Evolutionary conservation across 176 grass and related monocot genomes (phyloP).

Genomic region (Aegilops bicornis): DNA sequence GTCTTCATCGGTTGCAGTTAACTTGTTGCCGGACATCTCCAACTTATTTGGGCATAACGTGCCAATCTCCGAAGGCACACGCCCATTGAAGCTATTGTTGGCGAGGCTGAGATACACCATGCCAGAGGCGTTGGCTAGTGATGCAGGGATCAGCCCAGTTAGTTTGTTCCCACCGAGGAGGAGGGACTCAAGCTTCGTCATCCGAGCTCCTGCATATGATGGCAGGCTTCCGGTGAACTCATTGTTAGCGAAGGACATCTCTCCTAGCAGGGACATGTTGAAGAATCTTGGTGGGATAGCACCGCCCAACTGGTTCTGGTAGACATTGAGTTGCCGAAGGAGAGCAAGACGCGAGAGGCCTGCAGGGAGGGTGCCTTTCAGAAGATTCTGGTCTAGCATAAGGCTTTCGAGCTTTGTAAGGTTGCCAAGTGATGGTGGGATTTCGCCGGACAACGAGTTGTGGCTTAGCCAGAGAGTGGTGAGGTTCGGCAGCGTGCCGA

Average conservation of each 20-base stretch:
- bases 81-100: slow-evolving; percentile 27
- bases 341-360: background rate
- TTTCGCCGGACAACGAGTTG: background rate
- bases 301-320: background rate
- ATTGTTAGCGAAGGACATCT: slow-evolving; percentile 30
- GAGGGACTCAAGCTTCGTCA: background rate
- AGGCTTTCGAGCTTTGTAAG: background rate
- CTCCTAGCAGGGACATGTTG: slow-evolving; percentile 23
- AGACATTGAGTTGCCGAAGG: background rate
- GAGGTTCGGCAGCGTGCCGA: background rate
- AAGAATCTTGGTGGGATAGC: background rate
- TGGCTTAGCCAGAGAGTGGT: background rate
- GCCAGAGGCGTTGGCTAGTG: slow-evolving; percentile 15
- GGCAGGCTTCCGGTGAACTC: slow-evolving; percentile 19
- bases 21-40: background rate
- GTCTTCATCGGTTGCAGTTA: background rate
- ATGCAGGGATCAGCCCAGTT: background rate
- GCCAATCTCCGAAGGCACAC: slow-evolving; percentile 18
- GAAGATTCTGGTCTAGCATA: background rate
- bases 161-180: slow-evolving; percentile 24
- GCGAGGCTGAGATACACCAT: slow-evolving; percentile 17
- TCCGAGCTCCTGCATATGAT: background rate
- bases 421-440: background rate
- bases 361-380: background rate
- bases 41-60: background rate